These are phyloP conservation scores for Aureobasidium sp. DNA, from an alignment of 2,329 filamentous ascomycete genomes.

Conservation along the genomic window DNA sequence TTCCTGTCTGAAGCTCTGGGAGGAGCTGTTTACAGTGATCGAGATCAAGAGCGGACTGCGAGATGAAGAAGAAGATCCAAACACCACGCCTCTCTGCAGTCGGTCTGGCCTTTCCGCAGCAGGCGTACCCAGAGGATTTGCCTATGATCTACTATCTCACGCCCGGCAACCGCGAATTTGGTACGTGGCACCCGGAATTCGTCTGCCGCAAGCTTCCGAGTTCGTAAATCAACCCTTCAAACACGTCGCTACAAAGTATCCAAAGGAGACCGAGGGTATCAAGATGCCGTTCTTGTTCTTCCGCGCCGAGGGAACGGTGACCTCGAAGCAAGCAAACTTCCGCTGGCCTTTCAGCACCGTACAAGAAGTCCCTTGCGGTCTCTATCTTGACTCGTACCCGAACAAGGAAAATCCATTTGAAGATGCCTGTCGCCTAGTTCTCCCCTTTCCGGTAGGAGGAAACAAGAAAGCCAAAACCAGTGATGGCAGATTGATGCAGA, in stretches of 20 bases:
- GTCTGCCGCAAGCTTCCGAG: constrained; percentile 28
- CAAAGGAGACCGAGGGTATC: constrained; percentile 27
- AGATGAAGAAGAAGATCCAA: constrained; percentile 21
- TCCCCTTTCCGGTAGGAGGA: constrained; percentile 27
- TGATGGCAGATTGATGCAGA: constrained; percentile 26
- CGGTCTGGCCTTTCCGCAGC: constrained; percentile 26
- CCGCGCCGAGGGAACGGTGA: constrained; percentile 26
- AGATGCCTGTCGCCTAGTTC: constrained; percentile 28
- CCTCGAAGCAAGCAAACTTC: constrained; percentile 29
- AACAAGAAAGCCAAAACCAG: constrained; percentile 27
- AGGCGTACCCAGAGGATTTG: constrained; percentile 26
- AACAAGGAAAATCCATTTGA: constrained; percentile 30
- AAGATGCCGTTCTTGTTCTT: constrained; percentile 31
- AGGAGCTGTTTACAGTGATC: constrained; percentile 24
- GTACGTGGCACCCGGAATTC: constrained; percentile 28
- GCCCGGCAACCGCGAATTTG: constrained; percentile 26
- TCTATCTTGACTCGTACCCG: constrained; percentile 30
- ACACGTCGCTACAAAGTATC: constrained; percentile 23
- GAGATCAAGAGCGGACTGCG: constrained; percentile 24
- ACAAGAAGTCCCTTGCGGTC: constrained; percentile 28
- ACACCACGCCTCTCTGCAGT: constrained; percentile 24
- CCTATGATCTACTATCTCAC: constrained; percentile 27
- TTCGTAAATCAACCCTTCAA: constrained; percentile 30
- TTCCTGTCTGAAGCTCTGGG: constrained; percentile 26
- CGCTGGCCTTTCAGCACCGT: constrained; percentile 29